phyloP scores from a whole-genome alignment of 441 rosid species.

The Bocquillonia castaneifolia region DNA sequence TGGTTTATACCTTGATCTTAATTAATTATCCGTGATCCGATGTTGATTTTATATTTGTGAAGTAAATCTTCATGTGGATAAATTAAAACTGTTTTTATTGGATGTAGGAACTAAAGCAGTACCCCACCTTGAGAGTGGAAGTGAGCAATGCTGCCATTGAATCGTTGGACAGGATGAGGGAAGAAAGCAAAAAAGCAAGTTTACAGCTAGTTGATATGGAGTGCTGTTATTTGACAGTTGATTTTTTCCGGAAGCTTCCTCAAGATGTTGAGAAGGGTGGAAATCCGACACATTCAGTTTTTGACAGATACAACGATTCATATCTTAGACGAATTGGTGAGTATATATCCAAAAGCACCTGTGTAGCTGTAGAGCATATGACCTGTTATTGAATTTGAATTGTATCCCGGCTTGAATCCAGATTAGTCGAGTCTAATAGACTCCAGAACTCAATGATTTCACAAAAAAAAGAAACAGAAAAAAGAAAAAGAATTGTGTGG shows the following conservation, averaged over 20 bases:
- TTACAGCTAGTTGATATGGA: constrained; percentile 87
- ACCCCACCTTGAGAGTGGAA: constrained; percentile 76
- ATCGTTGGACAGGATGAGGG: constrained; percentile 79
- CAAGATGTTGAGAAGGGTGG: constrained; percentile 92
- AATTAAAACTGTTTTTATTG: constrained; percentile 10
- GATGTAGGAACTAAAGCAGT: constrained; percentile 74
- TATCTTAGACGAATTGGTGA: constrained; percentile 80
- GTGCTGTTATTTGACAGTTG: constrained; percentile 76
- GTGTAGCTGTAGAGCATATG: too few species aligned
- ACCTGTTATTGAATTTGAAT: too few species aligned
- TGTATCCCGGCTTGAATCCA: too few species aligned
- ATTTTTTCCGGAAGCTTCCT: constrained; percentile 88
- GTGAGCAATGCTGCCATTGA: constrained; percentile 72
- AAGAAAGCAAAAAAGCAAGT: constrained; percentile 78
- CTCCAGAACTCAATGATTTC: too few species aligned
- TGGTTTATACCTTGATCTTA: background rate
- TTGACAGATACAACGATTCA: constrained; percentile 75
- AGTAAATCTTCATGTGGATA: too few species aligned
- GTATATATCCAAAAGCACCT: too few species aligned
- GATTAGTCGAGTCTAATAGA: too few species aligned
- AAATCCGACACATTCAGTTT: constrained; percentile 77
- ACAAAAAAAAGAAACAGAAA: too few species aligned
- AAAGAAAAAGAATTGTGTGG: too few species aligned
- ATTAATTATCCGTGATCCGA: background rate
- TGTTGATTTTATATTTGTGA: background rate